Base-by-base conservation (phyloP, 768 basidiomycete species). In the Leccinum pellstonianum region DNA sequence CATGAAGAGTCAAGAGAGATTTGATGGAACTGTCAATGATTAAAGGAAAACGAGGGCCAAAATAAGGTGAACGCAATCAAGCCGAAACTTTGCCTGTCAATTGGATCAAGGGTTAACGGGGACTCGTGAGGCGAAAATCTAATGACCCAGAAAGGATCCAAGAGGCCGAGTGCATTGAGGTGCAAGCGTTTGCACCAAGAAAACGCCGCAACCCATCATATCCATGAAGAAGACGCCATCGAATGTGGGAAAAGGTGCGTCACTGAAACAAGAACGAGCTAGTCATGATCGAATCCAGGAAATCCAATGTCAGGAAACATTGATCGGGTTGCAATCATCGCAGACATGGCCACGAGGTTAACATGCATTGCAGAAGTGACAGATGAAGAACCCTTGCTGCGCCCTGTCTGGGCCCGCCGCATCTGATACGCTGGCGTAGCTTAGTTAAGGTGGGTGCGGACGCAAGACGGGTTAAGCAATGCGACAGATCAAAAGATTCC, bases 401-500 rank as follows among this genome's bases (percentile, higher is more conserved):
- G 58, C 41, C 59, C 15, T 52, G 59, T 46, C 61, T 62, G 43
- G 64, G 58, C 61, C 48, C 23, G 49, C 25, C 23, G 43, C 25
- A 52, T 27, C 43, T 62, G 56, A 63, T 53, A 52, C 52, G 41
- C 29, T 60, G 38, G 62, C 60, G 52, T 47, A 55, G 66, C 56
- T 60, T 52, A 51, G 63, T 61, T 54, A 51, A 56, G 54, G 60
- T 43, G 61, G 33, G 48, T 55, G 65, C 64, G 67, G 67, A 47
- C 57, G 49, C 68, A 70, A 60, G 62, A 60, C 65, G 64, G 62
- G 33, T 41, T 37, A 54, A 52, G 58, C 53, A 59, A 55, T 33
- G 47, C 52, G 48, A 61, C 41, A 64, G 60, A 65, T 63, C 62
- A 68, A 66, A 53, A 49, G 61, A 61, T 64, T 60, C 64, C 46